Evolutionary conservation across 805 yeast species (phyloP).

Genomic region (Sugiyamaella chiloensis): DNA sequence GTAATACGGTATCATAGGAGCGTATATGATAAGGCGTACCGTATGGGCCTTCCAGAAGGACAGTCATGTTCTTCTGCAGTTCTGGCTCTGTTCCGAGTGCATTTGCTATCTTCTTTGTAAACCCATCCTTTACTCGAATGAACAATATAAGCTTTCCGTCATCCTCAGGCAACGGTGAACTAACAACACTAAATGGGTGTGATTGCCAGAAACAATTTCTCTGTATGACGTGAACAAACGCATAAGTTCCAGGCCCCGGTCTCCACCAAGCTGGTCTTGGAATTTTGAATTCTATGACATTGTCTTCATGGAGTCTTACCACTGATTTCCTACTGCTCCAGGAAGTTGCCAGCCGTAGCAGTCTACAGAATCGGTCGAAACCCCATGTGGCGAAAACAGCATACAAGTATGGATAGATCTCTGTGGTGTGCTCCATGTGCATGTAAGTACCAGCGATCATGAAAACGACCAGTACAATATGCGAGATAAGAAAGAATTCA

Average conservation of each 20-base stretch:
- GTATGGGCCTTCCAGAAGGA: conserved; percentile 63
- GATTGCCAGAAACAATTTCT: conserved; percentile 62
- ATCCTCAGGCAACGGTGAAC: conserved; percentile 15
- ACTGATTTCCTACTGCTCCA: conserved; percentile 43
- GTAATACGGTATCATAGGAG: conserved; percentile 51
- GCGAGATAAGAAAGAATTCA: conserved; percentile 59
- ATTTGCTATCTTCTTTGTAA: conserved; percentile 16
- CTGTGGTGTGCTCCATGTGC: conserved; percentile 47
- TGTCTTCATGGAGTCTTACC: conserved; percentile 18
- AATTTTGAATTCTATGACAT: conserved; percentile 27
- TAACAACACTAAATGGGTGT: conserved; percentile 61
- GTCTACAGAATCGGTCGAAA: conserved; percentile 58
- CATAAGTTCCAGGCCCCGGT: conserved; percentile 53
- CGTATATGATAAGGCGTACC: conserved; percentile 51
- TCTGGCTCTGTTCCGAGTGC: conserved; percentile 10
- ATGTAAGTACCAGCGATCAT: conserved; percentile 56
- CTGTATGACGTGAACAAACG: conserved; percentile 54
- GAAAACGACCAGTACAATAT: conserved; percentile 51
- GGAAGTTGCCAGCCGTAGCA: conserved; percentile 51
- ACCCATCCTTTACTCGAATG: conserved; percentile 18
- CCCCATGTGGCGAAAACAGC: conserved; percentile 66
- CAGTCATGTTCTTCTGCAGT: background rate
- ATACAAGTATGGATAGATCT: conserved; percentile 48
- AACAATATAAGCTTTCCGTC: conserved; percentile 10
- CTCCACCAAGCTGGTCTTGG: conserved; percentile 46